phyloP scores from a whole-genome alignment of 2,329 filamentous ascomycete genomes.

The Xylariaceae sp. region DNA sequence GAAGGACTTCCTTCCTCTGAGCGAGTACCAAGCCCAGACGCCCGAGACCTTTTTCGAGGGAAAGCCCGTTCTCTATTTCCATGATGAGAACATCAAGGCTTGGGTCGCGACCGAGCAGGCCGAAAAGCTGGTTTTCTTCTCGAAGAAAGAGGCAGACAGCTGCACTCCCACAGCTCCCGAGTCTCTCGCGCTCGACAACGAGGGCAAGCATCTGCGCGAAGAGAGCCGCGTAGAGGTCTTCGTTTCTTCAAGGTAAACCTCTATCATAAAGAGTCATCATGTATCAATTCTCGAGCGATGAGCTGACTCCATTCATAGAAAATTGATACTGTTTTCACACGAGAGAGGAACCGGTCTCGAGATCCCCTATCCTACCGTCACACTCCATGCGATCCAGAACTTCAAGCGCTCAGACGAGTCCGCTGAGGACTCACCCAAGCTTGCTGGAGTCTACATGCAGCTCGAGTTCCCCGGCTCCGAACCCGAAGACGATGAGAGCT shows the following conservation, averaged over 20 bases:
- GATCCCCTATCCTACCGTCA: conserved; percentile 69
- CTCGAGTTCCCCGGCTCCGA: conserved; percentile 58
- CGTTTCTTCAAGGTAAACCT: conserved; percentile 52
- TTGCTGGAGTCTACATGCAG: conserved; percentile 58
- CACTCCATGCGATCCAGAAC: conserved; percentile 68
- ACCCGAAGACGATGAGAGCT: conserved; percentile 59
- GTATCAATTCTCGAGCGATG: conserved; percentile 27
- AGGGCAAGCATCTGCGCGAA: conserved; percentile 27
- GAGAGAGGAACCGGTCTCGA: conserved; percentile 54
- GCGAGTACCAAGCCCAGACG: conserved; percentile 67
- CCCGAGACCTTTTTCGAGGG: conserved; percentile 66
- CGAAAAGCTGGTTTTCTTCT: conserved; percentile 50
- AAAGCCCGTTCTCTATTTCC: conserved; percentile 66
- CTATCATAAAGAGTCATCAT: conserved; percentile 21
- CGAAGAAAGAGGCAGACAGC: conserved; percentile 35
- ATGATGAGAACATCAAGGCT: conserved; percentile 52
- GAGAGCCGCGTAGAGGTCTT: conserved; percentile 51
- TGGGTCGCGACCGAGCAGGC: conserved; percentile 52
- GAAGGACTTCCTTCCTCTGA: conserved; percentile 56
- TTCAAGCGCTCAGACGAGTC: conserved; percentile 37
- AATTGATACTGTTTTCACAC: conserved; percentile 60
- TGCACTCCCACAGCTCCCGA: conserved; percentile 31
- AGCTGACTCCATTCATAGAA: conserved; percentile 32
- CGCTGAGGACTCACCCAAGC: conserved; percentile 37
- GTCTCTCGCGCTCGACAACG: conserved; percentile 32